These are phyloP conservation scores for Hemileccinum rubropunctum DNA, from an alignment of 768 basidiomycete species.

Conservation along the genomic window DNA sequence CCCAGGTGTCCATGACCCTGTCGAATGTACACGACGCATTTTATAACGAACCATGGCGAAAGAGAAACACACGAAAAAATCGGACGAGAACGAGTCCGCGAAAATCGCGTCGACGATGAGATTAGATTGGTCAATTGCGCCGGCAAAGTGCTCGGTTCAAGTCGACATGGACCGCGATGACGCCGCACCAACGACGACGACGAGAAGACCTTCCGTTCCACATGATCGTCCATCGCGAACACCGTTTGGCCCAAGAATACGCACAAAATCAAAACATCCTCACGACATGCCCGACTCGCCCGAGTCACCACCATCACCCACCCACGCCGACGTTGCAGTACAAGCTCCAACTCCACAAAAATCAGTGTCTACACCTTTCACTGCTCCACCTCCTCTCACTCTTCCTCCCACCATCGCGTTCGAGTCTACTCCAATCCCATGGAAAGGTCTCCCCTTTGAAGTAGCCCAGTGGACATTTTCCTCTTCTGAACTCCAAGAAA, in stretches of 20 bases:
- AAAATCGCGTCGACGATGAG: slow-evolving; percentile 22
- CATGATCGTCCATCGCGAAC: slow-evolving; percentile 24
- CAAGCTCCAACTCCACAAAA: slow-evolving; percentile 4
- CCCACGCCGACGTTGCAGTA: slow-evolving; percentile 10
- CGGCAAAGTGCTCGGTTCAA: neutral
- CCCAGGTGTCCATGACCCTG: slow-evolving; percentile 3
- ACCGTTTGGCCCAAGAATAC: slow-evolving; percentile 22
- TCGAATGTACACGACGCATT: neutral
- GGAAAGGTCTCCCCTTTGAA: slow-evolving; percentile 68
- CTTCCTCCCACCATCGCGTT: slow-evolving; percentile 55
- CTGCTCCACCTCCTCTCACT: slow-evolving; percentile 34
- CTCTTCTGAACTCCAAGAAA: slow-evolving; percentile 58
- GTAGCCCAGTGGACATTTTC: slow-evolving; percentile 61
- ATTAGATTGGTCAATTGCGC: slow-evolving; percentile 6
- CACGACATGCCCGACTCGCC: slow-evolving; percentile 1
- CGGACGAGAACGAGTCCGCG: slow-evolving; percentile 20
- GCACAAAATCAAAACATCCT: slow-evolving; percentile 11
- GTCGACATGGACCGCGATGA: slow-evolving; percentile 21
- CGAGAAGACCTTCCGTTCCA: slow-evolving; percentile 11
- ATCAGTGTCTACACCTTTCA: slow-evolving; percentile 20
- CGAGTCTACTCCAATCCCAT: slow-evolving; percentile 53
- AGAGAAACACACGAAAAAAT: slow-evolving; percentile 16
- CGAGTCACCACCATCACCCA: neutral
- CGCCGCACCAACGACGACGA: neutral
- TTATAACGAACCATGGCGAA: neutral